A percentile compares a stretch with the other conserved stretches of the same genome.
Conservation (phyloP, 306 rosid species). For the Citrullus colocynthis region DNA sequence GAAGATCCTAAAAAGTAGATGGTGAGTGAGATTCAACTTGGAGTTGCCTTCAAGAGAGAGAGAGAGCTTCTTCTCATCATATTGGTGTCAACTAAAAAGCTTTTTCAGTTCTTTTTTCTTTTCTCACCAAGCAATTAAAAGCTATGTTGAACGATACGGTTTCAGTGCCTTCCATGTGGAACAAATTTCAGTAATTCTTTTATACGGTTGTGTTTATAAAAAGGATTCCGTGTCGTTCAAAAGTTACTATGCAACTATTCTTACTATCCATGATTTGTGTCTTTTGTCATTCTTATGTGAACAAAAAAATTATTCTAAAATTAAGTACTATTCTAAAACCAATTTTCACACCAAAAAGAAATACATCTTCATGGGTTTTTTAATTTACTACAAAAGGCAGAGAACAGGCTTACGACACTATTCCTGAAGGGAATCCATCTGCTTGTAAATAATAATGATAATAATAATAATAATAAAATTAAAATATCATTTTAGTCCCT, state of each 20-base stretch:
- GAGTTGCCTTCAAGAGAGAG: neutral
- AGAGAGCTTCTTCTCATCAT: neutral
- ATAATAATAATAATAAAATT: no score
- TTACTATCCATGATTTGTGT: neutral
- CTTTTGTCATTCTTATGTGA: neutral
- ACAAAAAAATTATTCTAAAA: neutral
- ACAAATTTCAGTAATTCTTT: neutral
- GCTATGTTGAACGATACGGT: neutral
- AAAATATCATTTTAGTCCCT: no score
- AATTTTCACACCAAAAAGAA: neutral
- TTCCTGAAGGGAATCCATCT: neutral
- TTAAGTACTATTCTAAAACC: neutral
- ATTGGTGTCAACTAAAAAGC: neutral
- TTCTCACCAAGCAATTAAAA: neutral
- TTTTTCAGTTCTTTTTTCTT: neutral
- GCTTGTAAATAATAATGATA: neutral
- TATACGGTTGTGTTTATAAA: neutral
- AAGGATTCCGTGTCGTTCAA: neutral
- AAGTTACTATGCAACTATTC: neutral
- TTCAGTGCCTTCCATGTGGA: neutral
- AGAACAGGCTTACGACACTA: neutral
- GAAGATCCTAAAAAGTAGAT: neutral
- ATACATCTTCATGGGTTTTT: neutral
- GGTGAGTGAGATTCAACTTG: conserved; percentile 2
- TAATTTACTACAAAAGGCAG: neutral